Base-by-base conservation (phyloP, 139 green algal species). In the Spirogloea muscicola region DNA sequence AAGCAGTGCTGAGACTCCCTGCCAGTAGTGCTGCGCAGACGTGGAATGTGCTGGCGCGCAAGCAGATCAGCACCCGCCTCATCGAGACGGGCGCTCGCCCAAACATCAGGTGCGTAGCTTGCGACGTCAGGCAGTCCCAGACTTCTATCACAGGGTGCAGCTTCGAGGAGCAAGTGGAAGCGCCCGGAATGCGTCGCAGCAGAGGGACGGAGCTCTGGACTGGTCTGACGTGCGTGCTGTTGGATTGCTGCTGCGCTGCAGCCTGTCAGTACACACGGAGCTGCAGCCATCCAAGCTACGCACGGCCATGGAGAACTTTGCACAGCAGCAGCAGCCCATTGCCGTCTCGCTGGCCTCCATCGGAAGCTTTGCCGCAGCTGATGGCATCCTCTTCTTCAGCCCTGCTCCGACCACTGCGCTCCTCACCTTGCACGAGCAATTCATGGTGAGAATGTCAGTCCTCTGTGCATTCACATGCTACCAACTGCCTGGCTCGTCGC, bases 291-390 rank as follows among this genome's bases (percentile, higher is more conserved):
- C 36, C 7, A 68, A 68, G 59, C 59, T 68, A 9, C 59, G 59
- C n/a, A 68, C 59, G 10, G 59, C 59, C 34, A 68, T 68, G 4
- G 59, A 68, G 59, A 68, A 68, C 49, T 68, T 68, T 31, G 59
- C 59, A 1, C 59, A 68, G 59, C 59, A 68, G 59, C 59, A 68
- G 59, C 59, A 68, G 25, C 59, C 59, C 38, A 68, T 48, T 33
- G 31, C 36, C 18, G 59, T 68, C 34, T 29, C 59, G 2, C 38
- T 68, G 3, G 33, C 34, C 33, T 37, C 59, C 9, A 39, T 68
- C 16, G 59, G 59, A 1, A 68, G 59, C 59, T 64, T 64, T 34
- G 18, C 25, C 29, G 57, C 57, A 41, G 25, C 57, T 21, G 49
- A 60, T 5, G 49, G 16, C 16, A 25, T 27, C 9, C 33, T 13